These are phyloP conservation scores for Metarhizium sp. DNA, from an alignment of 2,329 filamentous ascomycete genomes.

Conservation along the genomic window DNA sequence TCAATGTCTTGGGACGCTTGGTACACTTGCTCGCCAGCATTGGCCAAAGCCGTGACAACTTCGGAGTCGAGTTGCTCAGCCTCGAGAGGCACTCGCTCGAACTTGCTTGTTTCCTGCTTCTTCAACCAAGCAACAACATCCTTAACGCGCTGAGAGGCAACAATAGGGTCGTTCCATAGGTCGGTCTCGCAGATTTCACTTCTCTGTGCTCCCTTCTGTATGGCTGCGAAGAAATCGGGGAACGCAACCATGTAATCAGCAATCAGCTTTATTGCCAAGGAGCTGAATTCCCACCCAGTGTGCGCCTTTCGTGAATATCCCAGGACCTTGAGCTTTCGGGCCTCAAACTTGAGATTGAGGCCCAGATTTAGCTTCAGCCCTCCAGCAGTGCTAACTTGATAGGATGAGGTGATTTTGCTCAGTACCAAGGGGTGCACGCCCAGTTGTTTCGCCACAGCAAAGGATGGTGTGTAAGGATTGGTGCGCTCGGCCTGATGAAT, in stretches of 20 bases:
- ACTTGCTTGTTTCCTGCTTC: slow-evolving; percentile 78
- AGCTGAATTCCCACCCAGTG: slow-evolving; percentile 93
- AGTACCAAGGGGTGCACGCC: slow-evolving; percentile 77
- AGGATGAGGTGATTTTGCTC: slow-evolving; percentile 93
- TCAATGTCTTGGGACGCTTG: slow-evolving; percentile 42
- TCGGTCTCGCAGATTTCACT: slow-evolving; percentile 79
- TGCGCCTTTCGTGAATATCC: slow-evolving; percentile 84
- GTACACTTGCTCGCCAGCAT: slow-evolving; percentile 57
- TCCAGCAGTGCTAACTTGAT: slow-evolving; percentile 69
- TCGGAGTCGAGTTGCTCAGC: slow-evolving; percentile 93
- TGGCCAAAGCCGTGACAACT: slow-evolving; percentile 72
- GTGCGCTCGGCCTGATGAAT: slow-evolving; percentile 59
- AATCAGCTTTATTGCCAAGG: slow-evolving; percentile 70
- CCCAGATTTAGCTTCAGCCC: slow-evolving; percentile 82
- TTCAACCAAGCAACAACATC: slow-evolving; percentile 94
- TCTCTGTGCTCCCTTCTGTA: slow-evolving; percentile 75
- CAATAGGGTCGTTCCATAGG: slow-evolving; percentile 65
- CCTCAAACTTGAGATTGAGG: slow-evolving; percentile 94
- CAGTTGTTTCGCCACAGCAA: slow-evolving; percentile 74
- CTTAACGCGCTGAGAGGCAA: slow-evolving; percentile 74
- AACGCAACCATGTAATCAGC: slow-evolving; percentile 87
- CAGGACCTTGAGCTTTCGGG: slow-evolving; percentile 87
- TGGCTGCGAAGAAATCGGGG: slow-evolving; percentile 87
- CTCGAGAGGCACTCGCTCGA: slow-evolving; percentile 92
- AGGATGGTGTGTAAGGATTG: slow-evolving; percentile 78